phyloP scores from a whole-genome alignment of 2,329 filamentous ascomycete genomes.

The Claviceps monticola region DNA sequence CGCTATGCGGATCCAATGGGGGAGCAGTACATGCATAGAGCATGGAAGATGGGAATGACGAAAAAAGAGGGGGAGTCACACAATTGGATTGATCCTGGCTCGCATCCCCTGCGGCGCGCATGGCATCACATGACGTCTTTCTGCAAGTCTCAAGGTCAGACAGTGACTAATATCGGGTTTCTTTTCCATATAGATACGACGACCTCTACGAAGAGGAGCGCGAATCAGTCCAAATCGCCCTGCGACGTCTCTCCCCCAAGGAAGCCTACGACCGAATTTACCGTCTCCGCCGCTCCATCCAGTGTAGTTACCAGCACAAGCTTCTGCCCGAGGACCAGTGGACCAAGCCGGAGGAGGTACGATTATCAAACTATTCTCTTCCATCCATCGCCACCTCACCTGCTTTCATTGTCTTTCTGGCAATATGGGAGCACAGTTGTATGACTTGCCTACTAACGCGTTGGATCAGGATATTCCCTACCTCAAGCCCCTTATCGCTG shows the following conservation, averaged over 20 bases:
- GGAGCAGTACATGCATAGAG: too few relatives aligned
- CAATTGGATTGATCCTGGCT: too few relatives aligned
- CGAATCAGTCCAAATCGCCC: conserved; percentile 70
- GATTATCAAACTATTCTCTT: conserved; percentile 4
- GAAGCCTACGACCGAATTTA: conserved; percentile 94
- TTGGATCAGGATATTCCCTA: conserved; percentile 35
- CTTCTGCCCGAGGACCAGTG: conserved; percentile 48
- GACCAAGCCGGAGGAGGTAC: conserved; percentile 42
- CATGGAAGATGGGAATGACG: background rate
- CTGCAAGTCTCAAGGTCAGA: background rate
- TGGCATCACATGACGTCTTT: background rate
- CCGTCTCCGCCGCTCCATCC: conserved; percentile 89
- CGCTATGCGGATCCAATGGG: too few relatives aligned
- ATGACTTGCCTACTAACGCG: background rate
- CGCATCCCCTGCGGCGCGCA: background rate
- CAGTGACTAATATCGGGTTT: conserved; percentile 11
- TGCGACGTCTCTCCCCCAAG: conserved; percentile 81
- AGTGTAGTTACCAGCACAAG: conserved; percentile 53
- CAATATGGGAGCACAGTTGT: too few relatives aligned
- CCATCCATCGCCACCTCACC: background rate
- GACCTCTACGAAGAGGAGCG: conserved; percentile 91
- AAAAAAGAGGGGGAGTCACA: background rate
- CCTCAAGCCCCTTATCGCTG: conserved; percentile 36
- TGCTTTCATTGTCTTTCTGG: background rate
- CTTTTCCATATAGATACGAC: conserved; percentile 59